Percentiles rank a stretch among this genome's conserved stretches.
phyloP scores from a whole-genome alignment of 2,329 filamentous ascomycete genomes.

The Phyllosticta citriasiana region DNA sequence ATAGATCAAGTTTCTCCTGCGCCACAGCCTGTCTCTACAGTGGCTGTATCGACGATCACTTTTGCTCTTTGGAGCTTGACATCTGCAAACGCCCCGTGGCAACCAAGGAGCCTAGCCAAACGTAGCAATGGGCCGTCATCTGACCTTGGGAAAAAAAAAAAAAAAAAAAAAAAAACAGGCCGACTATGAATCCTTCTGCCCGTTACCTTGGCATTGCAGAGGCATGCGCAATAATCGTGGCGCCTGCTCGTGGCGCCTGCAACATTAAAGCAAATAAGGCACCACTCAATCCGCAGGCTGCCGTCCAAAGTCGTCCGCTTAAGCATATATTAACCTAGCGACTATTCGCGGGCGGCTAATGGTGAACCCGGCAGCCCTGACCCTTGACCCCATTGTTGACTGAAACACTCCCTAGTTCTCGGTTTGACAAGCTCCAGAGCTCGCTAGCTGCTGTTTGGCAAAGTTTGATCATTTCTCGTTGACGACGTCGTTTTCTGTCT shows the following conservation, averaged over 20 bases:
- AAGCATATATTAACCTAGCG: background rate
- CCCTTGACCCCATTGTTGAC: background rate
- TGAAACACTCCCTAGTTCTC: background rate
- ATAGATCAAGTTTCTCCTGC: background rate
- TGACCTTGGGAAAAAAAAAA: background rate
- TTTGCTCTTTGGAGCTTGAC: background rate
- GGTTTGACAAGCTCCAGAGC: background rate
- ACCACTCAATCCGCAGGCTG: too few relatives aligned
- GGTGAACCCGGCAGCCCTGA: background rate
- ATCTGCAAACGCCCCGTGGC: background rate
- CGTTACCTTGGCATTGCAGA: background rate
- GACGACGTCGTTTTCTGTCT: too few relatives aligned
- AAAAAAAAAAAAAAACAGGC: too few relatives aligned
- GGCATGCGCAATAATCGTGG: background rate
- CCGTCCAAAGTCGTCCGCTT: background rate
- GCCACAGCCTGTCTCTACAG: background rate
- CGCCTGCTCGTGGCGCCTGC: background rate
- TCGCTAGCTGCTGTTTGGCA: background rate
- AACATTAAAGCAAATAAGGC: too few relatives aligned
- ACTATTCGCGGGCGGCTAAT: background rate
- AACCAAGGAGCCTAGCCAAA: background rate
- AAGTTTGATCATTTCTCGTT: background rate
- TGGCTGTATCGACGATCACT: background rate
- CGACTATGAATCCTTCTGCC: background rate
- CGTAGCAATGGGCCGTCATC: background rate